Evolutionary conservation across 495 filamentous ascomycete genomes (phyloP).

Genomic region (Antarctomyces pellizariae): DNA sequence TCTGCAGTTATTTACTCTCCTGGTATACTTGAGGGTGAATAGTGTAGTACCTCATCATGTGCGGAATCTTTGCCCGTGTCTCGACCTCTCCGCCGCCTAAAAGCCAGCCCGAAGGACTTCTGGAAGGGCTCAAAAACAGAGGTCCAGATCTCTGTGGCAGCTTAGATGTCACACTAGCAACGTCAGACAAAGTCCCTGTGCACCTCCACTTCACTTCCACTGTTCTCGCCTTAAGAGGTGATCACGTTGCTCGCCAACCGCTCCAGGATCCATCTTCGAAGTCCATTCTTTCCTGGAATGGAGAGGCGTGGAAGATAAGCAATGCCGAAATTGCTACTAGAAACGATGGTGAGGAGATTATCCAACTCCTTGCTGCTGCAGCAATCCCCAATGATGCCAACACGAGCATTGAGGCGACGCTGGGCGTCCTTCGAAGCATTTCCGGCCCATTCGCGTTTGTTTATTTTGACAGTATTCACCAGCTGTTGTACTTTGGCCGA

Average conservation of each 20-base stretch:
- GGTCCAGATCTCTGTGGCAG: constrained; percentile 28
- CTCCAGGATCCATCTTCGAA: constrained; percentile 32
- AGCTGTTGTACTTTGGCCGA: constrained; percentile 50
- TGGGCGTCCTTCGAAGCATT: constrained; percentile 33
- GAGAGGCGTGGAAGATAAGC: constrained; percentile 75
- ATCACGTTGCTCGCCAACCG: constrained; percentile 48
- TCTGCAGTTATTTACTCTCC: no score
- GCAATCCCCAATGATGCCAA: constrained; percentile 9
- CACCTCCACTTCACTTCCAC: constrained; percentile 51
- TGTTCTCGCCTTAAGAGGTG: constrained; percentile 66
- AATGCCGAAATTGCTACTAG: constrained; percentile 24
- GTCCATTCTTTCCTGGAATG: constrained; percentile 87
- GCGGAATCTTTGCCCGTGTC: constrained; percentile 11
- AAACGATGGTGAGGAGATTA: constrained; percentile 60
- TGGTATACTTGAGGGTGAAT: no score
- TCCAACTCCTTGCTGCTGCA: constrained; percentile 33
- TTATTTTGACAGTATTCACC: constrained; percentile 43
- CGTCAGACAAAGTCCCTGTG: constrained; percentile 11
- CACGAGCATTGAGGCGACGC: constrained; percentile 16
- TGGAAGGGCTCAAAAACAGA: constrained; percentile 15
- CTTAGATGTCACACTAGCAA: constrained; percentile 11
- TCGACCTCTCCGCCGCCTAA: no score
- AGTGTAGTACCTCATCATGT: constrained; percentile 9
- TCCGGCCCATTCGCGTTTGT: constrained; percentile 84
- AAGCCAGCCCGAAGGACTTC: no score